Evolutionary conservation across 768 basidiomycete species (phyloP).

Genomic region (Mycena rosella): DNA sequence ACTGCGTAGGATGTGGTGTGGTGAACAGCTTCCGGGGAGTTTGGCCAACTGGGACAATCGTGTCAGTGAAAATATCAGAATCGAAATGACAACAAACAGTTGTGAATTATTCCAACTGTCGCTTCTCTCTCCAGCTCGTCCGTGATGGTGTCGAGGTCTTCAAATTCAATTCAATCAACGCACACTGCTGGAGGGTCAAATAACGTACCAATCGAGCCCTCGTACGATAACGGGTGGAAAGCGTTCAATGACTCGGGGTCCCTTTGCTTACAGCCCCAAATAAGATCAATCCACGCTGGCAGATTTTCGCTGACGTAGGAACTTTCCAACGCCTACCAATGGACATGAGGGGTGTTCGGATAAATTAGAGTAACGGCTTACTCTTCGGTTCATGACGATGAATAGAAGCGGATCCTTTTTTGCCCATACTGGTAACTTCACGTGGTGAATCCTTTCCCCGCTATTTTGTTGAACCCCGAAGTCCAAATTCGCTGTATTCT

Average conservation of each 20-base stretch:
- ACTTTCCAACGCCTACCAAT: conserved; percentile 84
- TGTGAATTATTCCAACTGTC: conserved; percentile 95
- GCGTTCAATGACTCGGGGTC: conserved; percentile 84
- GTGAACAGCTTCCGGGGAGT: conserved; percentile 90
- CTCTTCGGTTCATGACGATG: conserved; percentile 80
- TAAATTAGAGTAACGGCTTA: conserved; percentile 47
- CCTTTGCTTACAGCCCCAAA: conserved; percentile 91
- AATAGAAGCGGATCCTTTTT: conserved; percentile 87
- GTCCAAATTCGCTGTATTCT: conserved; percentile 83
- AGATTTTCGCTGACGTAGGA: conserved; percentile 87
- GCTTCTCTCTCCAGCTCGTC: conserved; percentile 92
- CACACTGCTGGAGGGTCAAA: not conserved
- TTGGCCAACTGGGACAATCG: conserved; percentile 76
- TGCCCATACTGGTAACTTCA: conserved; percentile 93
- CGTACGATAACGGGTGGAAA: conserved; percentile 95
- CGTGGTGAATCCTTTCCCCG: conserved; percentile 87
- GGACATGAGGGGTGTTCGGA: not conserved
- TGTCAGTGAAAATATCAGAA: not conserved
- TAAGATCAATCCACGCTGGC: conserved; percentile 92
- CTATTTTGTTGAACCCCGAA: conserved; percentile 81
- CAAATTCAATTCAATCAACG: not conserved
- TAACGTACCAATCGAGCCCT: conserved; percentile 81
- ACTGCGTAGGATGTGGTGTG: conserved; percentile 79
- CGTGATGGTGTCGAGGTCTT: conserved; percentile 88
- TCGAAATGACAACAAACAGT: conserved; percentile 66